These are phyloP conservation scores for Melanopsichium pennsylvanicum DNA, from an alignment of 1,284 basidiomycete genomes.

Conservation along the genomic window DNA sequence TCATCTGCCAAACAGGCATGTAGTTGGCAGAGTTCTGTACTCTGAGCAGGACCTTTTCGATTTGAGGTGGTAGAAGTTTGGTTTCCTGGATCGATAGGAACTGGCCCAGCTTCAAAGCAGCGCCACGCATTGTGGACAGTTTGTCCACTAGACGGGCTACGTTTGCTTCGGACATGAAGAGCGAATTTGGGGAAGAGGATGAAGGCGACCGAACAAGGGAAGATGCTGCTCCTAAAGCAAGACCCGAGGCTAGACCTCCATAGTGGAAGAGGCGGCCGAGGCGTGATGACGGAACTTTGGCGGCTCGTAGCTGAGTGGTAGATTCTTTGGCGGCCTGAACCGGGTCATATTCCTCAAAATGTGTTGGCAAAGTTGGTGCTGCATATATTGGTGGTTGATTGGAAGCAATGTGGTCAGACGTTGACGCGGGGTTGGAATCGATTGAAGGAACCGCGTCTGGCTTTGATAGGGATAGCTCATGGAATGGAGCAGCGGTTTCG, in stretches of 20 bases:
- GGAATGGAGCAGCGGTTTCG: too few relatives aligned
- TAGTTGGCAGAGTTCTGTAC: slow-evolving; percentile 97
- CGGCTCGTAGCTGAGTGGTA: slow-evolving; percentile 56
- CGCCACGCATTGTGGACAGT: slow-evolving; percentile 91
- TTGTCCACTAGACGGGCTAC: slow-evolving; percentile 89
- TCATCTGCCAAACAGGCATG: slow-evolving; percentile 98
- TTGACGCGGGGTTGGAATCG: too few relatives aligned
- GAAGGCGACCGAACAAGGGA: slow-evolving; percentile 45
- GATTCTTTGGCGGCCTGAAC: slow-evolving; percentile 45
- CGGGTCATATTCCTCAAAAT: slow-evolving; percentile 60
- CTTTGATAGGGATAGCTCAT: too few relatives aligned
- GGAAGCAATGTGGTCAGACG: too few relatives aligned
- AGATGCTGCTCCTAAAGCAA: slow-evolving; percentile 61
- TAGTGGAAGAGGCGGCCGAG: slow-evolving; percentile 63
- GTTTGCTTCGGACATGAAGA: slow-evolving; percentile 70
- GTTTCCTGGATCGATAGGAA: slow-evolving; percentile 93
- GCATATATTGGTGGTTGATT: too few relatives aligned
- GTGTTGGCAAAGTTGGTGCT: background rate
- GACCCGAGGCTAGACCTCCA: slow-evolving; percentile 61
- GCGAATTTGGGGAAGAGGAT: slow-evolving; percentile 1
- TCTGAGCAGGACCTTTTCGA: slow-evolving; percentile 85
- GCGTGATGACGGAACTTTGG: slow-evolving; percentile 64
- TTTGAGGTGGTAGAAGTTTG: slow-evolving; percentile 76
- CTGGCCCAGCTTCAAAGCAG: slow-evolving; percentile 94
- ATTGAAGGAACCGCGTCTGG: too few relatives aligned